Evolutionary conservation across 768 basidiomycete species (phyloP).

Genomic region (Tubosaeta sp.): DNA sequence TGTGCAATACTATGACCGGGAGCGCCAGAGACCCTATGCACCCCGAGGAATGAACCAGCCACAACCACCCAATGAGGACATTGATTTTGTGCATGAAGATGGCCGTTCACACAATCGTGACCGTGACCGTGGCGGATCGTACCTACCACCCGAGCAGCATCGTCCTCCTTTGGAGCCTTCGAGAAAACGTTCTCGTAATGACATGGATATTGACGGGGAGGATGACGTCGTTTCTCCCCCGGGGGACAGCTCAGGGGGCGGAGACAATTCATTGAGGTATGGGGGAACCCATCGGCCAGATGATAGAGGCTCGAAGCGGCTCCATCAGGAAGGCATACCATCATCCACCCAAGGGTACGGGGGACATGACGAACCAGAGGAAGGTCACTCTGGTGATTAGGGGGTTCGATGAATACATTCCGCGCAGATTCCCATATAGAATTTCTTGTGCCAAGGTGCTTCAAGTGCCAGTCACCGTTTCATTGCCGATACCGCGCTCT

Average conservation of each 20-base stretch:
- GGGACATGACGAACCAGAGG: slow-evolving; percentile 30
- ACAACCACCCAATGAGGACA: slow-evolving; percentile 38
- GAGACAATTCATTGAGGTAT: slow-evolving; percentile 32
- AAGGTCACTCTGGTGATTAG: slow-evolving; percentile 31
- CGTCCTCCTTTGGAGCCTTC: slow-evolving; percentile 40
- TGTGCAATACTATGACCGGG: slow-evolving; percentile 47
- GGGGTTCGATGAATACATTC: slow-evolving; percentile 22
- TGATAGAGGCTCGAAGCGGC: slow-evolving; percentile 56
- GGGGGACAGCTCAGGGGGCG: slow-evolving; percentile 26
- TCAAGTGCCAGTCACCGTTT: slow-evolving; percentile 5
- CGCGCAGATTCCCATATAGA: slow-evolving; percentile 26
- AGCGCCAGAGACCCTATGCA: slow-evolving; percentile 45
- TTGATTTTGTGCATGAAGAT: slow-evolving; percentile 54
- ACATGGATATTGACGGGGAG: slow-evolving; percentile 61
- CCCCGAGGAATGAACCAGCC: slow-evolving; percentile 48
- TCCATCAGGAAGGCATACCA: slow-evolving; percentile 44
- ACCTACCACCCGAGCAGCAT: slow-evolving; percentile 34
- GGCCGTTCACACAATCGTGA: slow-evolving; percentile 36
- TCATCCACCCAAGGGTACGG: slow-evolving; percentile 24
- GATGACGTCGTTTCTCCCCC: slow-evolving; percentile 40
- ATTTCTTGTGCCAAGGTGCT: slow-evolving; percentile 32
- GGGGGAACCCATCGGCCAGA: slow-evolving; percentile 37
- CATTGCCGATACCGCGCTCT: slow-evolving; percentile 12
- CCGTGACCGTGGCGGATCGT: slow-evolving; percentile 37
- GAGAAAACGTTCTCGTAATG: slow-evolving; percentile 56